Evolutionary conservation across 352 stramenopile genomes (phyloP).

Genomic region (Phytophthora sp.): DNA sequence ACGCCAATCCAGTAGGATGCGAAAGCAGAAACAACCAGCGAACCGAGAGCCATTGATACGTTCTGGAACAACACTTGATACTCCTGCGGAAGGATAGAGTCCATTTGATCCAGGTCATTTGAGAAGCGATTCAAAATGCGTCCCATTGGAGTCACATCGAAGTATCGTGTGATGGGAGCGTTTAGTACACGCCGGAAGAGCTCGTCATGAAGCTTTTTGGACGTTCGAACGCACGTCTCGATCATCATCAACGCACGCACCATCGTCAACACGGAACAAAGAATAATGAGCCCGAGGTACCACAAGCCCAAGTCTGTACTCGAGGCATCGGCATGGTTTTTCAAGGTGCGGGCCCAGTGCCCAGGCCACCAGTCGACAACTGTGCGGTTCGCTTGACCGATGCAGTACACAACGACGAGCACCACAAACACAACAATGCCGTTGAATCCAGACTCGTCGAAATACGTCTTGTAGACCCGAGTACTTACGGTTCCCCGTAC

Average conservation of each 20-base stretch:
- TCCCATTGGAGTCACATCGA: conserved; percentile 61
- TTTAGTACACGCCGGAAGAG: conserved; percentile 49
- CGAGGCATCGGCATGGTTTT: background rate
- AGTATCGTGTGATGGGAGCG: conserved; percentile 57
- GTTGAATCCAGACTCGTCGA: conserved; percentile 35
- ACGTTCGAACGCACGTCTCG: conserved; percentile 36
- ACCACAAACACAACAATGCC: conserved; percentile 13
- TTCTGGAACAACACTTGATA: conserved; percentile 49
- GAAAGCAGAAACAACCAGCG: conserved; percentile 41
- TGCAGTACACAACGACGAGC: background rate
- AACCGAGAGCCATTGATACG: conserved; percentile 31
- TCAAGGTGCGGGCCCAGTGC: conserved; percentile 25
- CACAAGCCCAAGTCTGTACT: conserved; percentile 27
- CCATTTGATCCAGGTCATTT: conserved; percentile 61
- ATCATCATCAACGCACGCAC: conserved; percentile 37
- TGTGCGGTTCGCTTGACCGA: conserved; percentile 10
- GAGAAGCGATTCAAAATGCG: conserved; percentile 65
- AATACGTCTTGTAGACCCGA: conserved; percentile 39
- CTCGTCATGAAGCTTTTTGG: conserved; percentile 44
- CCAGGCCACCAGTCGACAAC: conserved; percentile 33
- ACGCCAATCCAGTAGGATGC: conserved; percentile 46
- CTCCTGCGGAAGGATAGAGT: conserved; percentile 42
- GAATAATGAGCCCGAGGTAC: conserved; percentile 47
- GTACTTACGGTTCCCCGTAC: conserved; percentile 34
- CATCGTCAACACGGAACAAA: conserved; percentile 32